Evolutionary conservation across 116 monocot genomes (phyloP).

Genomic region (Trichopus zeylanicus): DNA sequence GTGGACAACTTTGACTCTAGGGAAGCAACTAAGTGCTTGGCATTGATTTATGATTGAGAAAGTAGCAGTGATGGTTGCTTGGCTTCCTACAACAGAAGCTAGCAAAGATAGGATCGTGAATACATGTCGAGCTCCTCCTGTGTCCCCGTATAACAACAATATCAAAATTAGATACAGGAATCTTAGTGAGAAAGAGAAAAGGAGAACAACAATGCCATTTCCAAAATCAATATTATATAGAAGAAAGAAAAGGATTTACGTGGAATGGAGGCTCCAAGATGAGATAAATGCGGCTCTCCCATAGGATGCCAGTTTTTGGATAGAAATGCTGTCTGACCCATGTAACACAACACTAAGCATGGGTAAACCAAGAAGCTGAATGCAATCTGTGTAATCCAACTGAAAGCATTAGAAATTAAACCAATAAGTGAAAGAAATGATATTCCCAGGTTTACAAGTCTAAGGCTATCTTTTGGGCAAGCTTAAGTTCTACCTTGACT

Average conservation of each 20-base stretch:
- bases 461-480: not conserved
- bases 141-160: not conserved
- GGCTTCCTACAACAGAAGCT: constrained; percentile 30
- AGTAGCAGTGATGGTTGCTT: constrained; percentile 29
- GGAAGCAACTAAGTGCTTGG: no score
- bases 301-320: no score
- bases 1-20: no score
- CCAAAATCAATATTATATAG: not conserved
- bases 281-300: not conserved
- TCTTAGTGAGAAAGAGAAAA: not conserved
- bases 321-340: constrained; percentile 44
- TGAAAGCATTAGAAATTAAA: not conserved
- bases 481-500: constrained; percentile 7
- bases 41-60: no score
- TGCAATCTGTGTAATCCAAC: constrained; percentile 13
- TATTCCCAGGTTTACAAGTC: not conserved
- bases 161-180: not conserved
- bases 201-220: no score
- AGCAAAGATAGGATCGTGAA: constrained; percentile 13
- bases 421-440: not conserved
- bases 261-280: not conserved
- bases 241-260: not conserved
- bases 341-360: constrained; percentile 24
- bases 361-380: constrained; percentile 30
- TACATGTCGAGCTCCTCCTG: not conserved